These are phyloP conservation scores for Pichia sp. DNA, from an alignment of 1,139 yeast genomes.

Conservation along the genomic window DNA sequence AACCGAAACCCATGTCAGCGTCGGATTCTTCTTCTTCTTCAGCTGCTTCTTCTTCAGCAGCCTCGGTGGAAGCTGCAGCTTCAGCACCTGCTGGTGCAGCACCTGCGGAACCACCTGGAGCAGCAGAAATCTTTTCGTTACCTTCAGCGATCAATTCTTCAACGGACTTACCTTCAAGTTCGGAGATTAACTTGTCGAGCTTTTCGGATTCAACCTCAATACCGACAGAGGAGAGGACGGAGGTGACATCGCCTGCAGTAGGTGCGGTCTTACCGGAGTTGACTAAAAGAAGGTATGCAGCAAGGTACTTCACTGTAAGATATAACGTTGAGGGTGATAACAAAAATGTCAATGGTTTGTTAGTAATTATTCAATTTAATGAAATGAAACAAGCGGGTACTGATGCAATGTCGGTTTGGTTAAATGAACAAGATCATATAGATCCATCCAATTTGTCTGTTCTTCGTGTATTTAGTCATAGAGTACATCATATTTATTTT, in stretches of 20 bases:
- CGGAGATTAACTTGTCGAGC: slow-evolving; percentile 56
- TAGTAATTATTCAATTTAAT: too few species aligned
- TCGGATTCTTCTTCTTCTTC: slow-evolving; percentile 53
- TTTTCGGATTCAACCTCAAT: slow-evolving; percentile 73
- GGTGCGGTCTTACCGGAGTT: slow-evolving; percentile 81
- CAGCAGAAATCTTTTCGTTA: slow-evolving; percentile 74
- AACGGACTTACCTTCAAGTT: slow-evolving; percentile 72
- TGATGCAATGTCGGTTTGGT: too few species aligned
- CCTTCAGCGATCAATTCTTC: slow-evolving; percentile 75
- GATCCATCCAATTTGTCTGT: too few species aligned
- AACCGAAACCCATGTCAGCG: slow-evolving; percentile 88
- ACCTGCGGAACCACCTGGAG: slow-evolving; percentile 82
- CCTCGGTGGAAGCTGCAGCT: slow-evolving; percentile 44
- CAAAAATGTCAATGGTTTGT: too few species aligned
- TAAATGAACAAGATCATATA: too few species aligned
- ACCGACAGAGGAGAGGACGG: slow-evolving; percentile 70
- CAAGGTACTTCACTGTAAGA: slow-evolving; percentile 69
- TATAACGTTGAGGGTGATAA: too few species aligned
- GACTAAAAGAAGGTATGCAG: slow-evolving; percentile 83
- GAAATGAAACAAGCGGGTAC: too few species aligned
- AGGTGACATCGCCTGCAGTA: slow-evolving; percentile 64
- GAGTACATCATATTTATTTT: too few species aligned
- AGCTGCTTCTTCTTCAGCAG: slow-evolving; percentile 54
- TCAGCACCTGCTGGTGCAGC: slow-evolving; percentile 52
- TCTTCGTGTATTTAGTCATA: too few species aligned